Evolutionary conservation across 805 yeast species (phyloP), one percentile per base, ranked within the genome.

Genomic region (Candida coquimbonensis): DNA sequence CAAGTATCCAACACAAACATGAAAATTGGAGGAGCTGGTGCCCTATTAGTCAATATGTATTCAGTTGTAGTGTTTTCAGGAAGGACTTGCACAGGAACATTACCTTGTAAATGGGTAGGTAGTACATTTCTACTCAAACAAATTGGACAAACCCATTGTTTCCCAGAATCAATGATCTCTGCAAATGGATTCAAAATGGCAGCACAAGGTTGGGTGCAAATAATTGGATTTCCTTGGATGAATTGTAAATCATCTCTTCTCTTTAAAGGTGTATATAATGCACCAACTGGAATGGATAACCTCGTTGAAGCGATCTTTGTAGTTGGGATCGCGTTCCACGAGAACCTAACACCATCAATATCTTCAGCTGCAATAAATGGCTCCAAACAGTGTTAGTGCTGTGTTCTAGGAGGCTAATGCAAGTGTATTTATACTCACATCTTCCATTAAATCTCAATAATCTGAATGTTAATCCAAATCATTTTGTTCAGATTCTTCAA

Each of bases 251-350:
- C 67, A 6, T 62, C 66, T 46, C 73, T 69, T 39, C 67, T 71
- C 60, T 74, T 74, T 49, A 80, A 61, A 1, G 87, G 87, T 7
- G 83, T 80, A 56, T 78, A 80, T 39, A 79, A 52, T 33, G 81
- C 70, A 0, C 81, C 80, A 31, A 78, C 56, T 3, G 85, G 85
- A 11, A 79, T 72, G 1, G 74, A 69, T 42, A 75, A 69, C 43
- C 81, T 60, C 31, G 70, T 67, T 42, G 76, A 74, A 40, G 78
- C 81, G 38, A 70, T 64, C 54, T 72, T 74, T n/a, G 78, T 67
- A 38, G 72, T 66, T 7, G 86, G 85, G 13, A 81, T 62, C 9
- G 69, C 66, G 53, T 77, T 80, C 83, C 87, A 81, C 9, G 83
- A 68, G 56, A 78, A 70, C 42, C 87, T 66, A 38, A 80, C 74